Base-by-base conservation (phyloP, 2,329 filamentous ascomycete genomes). In the Cladosporium oxysporum region DNA sequence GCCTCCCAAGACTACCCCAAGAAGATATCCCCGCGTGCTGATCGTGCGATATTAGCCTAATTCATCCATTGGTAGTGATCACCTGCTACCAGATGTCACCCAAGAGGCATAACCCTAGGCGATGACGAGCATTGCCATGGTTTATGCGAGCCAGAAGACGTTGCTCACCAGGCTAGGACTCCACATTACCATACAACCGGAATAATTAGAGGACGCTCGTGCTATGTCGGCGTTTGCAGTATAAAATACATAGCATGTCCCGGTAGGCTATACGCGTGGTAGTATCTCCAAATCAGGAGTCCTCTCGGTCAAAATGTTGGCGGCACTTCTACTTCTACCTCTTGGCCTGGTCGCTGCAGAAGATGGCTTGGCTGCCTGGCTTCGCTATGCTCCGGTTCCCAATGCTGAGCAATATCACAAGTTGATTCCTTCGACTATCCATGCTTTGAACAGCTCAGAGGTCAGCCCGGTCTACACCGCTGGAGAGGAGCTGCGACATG, bases 351-450 rank as follows among this genome's bases (percentile, higher is more conserved):
- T 73, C 49, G 75, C 76, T 53, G 87, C 86, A 47, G 88, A 91
- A 71, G 83, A 85, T 71, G 88, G 88, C 12, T 76, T 87, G 28
- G 79, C 83, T 65, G 88, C 80, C 58, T 91, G 88, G 88, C 76
- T 90, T 64, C 83, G 88, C 58, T 90, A 90, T 73, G 87, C 87
- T 35, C 80, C 82, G 10, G 72, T 88, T 16, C 77, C 82, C 5
- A 68, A 77, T 62, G 75, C 78, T 29, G 71, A 75, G 12, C 73
- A 71, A 59, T 78, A 80, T 58, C 76, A 76, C 47, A 33, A 31
- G 12, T 29, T 18, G 31, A 71, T 85, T 5, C 86, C 86, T 2
- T 78, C 77, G 1, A 77, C 68, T 8, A 82, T 89, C 57, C 74
- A 85, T 41, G 77, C 81, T 3, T 79, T 88, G 67, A 89, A 88